Evolutionary conservation across 169 alveolate genomes (phyloP).

Genomic region (Plasmodium gaboni): DNA sequence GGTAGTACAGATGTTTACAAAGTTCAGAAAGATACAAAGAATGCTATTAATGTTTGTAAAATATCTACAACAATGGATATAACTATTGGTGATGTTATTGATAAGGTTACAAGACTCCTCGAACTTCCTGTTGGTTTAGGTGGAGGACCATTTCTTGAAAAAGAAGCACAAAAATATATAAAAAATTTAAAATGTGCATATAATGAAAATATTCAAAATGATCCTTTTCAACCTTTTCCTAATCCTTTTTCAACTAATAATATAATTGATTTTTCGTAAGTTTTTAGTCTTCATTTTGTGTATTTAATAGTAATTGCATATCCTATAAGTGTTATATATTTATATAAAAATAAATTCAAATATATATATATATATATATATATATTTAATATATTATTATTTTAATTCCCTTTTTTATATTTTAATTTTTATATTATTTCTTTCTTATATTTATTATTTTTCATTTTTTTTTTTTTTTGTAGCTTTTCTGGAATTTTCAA

Average conservation of each 20-base stretch:
- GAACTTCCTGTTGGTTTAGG: conserved; percentile 73
- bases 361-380: background rate
- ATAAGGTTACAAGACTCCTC: conserved; percentile 52
- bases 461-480: background rate
- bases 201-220: conserved; percentile 16
- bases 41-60: conserved; percentile 45
- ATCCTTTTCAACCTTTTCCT: conserved; percentile 73
- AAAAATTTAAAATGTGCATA: conserved; percentile 6
- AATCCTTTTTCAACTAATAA: conserved; percentile 37
- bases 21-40: conserved; percentile 38
- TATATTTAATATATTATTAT: background rate
- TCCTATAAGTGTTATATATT: background rate
- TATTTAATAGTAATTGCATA: background rate
- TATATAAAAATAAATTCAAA: background rate
- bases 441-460: background rate
- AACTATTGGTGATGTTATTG: conserved; percentile 70
- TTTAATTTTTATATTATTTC: background rate
- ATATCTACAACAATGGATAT: conserved; percentile 59
- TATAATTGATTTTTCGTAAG: conserved; percentile 70
- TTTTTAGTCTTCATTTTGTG: background rate
- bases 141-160: conserved; percentile 76
- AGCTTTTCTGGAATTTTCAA: conserved; percentile 69
- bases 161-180: conserved; percentile 38
- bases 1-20: conserved; percentile 65
- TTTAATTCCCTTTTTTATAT: background rate